Base-by-base conservation (phyloP, 345 rosid genomes). In the Lepidium sativum region DNA sequence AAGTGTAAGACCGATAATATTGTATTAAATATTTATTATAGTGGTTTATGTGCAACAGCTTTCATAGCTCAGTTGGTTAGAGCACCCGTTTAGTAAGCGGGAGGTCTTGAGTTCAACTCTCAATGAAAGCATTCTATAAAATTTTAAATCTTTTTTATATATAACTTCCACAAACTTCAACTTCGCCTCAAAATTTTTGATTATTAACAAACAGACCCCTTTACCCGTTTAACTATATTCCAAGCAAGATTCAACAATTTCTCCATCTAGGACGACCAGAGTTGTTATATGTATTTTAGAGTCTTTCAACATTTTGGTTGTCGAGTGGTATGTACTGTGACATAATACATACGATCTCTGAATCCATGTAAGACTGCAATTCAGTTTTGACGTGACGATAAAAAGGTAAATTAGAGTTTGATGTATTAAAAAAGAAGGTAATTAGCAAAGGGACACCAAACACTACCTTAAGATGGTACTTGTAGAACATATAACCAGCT, bases 51-150 rank as follows among this genome's bases (percentile, higher is more conserved):
- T 25, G 5, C 29, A 18, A 54, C 18, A n/a, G 77, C 79, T 75
- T 75, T 79, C 79, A 67, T 92, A 86, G 98, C 88, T 89, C 95
- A 84, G 97, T 80, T 84, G 92, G 86, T 89, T 87, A 86, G 95
- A 84, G 89, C 95, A 83, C 95, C 87, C 83, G 86, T 84, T 86
- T 87, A 86, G 89, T 92, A 87, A 86, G 92, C 86, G 83, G 88
- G 88, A 87, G 89, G 95, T 92, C 92, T 84, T 87, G 90, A 89
- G 96, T 87, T 89, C 94, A 65, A 87, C 87, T 89, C 85, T 84
- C 98, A 87, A 85, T 67, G 72, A 75, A 75, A 75, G 79, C 75
- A 69, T 9, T 0, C 0, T 0, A 1, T 17, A n/a, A 1, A 9
- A 47, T 6, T 54, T n/a, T n/a, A n/a, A n/a, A n/a, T n/a, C n/a